Evolutionary conservation across 2,329 filamentous ascomycete genomes (phyloP).

Genomic region (Arthrocladium fulminans): DNA sequence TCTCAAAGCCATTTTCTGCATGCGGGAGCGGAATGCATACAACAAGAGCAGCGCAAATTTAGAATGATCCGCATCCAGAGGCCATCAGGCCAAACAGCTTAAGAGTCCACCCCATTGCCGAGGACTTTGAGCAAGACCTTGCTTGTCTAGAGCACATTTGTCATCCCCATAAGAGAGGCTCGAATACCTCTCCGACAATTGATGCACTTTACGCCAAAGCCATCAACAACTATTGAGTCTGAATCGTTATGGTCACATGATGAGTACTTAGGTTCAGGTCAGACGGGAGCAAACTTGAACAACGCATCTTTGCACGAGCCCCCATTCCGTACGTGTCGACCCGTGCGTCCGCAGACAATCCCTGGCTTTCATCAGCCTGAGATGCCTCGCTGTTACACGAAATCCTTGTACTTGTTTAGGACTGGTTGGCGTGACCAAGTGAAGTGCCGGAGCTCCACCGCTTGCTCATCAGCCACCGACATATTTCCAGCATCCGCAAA

Average conservation of each 20-base stretch:
- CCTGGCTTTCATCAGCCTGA: background rate
- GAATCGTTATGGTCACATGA: too few relatives aligned
- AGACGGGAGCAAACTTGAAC: conserved; percentile 3
- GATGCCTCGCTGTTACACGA: background rate
- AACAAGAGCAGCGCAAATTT: background rate
- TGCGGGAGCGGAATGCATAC: background rate
- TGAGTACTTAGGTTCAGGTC: too few relatives aligned
- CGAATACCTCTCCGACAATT: too few relatives aligned
- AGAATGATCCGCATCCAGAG: background rate
- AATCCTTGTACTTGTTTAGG: background rate
- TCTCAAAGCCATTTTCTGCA: background rate
- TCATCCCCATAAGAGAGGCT: too few relatives aligned
- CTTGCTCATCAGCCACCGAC: background rate
- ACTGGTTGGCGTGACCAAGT: background rate
- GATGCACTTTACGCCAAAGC: too few relatives aligned
- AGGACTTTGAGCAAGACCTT: too few relatives aligned
- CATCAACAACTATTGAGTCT: too few relatives aligned
- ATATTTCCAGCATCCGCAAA: background rate
- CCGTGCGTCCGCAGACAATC: background rate
- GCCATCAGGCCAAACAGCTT: too few relatives aligned
- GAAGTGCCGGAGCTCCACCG: background rate
- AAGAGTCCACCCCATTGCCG: too few relatives aligned
- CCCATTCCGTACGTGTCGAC: background rate
- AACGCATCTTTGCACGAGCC: background rate
- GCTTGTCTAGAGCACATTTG: too few relatives aligned